These are phyloP conservation scores for Rossbeevera mucosa DNA, from an alignment of 768 basidiomycete genomes.

Conservation along the genomic window DNA sequence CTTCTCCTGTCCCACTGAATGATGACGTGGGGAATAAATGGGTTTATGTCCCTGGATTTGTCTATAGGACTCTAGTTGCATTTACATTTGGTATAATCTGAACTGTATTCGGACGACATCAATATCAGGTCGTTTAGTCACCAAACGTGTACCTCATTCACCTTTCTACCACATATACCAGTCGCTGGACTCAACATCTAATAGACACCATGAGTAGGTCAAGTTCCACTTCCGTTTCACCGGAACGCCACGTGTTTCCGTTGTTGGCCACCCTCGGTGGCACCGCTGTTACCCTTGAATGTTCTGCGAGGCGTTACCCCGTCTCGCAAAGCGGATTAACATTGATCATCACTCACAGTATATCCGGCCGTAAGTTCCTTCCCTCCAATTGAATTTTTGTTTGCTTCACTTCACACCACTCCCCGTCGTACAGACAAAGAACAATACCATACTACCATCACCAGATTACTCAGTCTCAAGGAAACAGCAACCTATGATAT, in stretches of 20 bases:
- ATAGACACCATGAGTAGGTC: not conserved
- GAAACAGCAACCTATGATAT: conserved; percentile 16
- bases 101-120: not conserved
- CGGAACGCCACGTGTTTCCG: conserved; percentile 19
- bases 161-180: too few relatives aligned
- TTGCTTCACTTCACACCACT: not conserved
- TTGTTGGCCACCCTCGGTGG: conserved; percentile 17
- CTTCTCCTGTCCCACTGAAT: not conserved
- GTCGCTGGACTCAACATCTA: too few relatives aligned
- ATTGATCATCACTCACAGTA: conserved; percentile 25
- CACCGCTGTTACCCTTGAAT: conserved; percentile 11
- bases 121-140: too few relatives aligned
- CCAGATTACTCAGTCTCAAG: conserved; percentile 14
- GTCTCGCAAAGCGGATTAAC: conserved; percentile 23
- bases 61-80: not conserved
- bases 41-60: not conserved
- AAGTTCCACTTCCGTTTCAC: not conserved
- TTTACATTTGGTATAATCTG: not conserved
- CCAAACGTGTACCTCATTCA: too few relatives aligned
- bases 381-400: not conserved
- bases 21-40: not conserved
- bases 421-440: conserved; percentile 22
- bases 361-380: conserved; percentile 24
- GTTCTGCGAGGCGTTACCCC: conserved; percentile 25
- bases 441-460: conserved; percentile 22